Evolutionary conservation across 1,284 basidiomycete genomes (phyloP).

Genomic region (Cryptococcus hybrid): DNA sequence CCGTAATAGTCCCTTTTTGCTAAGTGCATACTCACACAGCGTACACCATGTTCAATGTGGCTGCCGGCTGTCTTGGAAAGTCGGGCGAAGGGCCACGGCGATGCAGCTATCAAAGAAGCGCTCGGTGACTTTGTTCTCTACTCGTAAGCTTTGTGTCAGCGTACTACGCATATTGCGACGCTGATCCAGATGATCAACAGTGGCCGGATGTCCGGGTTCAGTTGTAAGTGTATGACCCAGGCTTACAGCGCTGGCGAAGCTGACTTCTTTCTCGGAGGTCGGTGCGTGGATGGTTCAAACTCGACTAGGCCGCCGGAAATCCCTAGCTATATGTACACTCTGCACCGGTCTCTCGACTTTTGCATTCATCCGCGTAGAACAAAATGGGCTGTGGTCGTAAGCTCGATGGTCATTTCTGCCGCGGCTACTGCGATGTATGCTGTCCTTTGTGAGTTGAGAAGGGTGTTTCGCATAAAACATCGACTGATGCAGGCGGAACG

Average conservation of each 20-base stretch:
- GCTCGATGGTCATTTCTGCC: constrained; percentile 75
- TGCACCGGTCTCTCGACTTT: constrained; percentile 76
- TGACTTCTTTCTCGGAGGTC: constrained; percentile 55
- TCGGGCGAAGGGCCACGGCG: constrained; percentile 37
- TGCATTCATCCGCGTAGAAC: constrained; percentile 65
- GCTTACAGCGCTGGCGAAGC: neutral
- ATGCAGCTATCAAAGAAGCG: constrained; percentile 62
- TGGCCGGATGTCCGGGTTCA: constrained; percentile 84
- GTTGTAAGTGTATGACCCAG: constrained; percentile 57
- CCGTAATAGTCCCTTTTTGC: neutral
- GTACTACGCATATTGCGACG: no score
- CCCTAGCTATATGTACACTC: constrained; percentile 76
- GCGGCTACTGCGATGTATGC: constrained; percentile 90
- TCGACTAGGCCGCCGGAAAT: constrained; percentile 67
- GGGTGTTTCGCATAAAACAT: neutral
- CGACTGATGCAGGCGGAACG: neutral
- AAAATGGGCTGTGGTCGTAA: constrained; percentile 66
- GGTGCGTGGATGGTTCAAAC: constrained; percentile 88
- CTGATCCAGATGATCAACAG: constrained; percentile 54
- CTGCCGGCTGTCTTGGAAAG: constrained; percentile 78
- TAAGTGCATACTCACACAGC: constrained; percentile 52
- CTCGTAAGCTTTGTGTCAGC: constrained; percentile 20
- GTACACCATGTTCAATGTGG: constrained; percentile 96
- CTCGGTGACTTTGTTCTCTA: constrained; percentile 72
- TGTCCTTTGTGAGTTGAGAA: constrained; percentile 67